Conservation (phyloP, 2,329 filamentous ascomycete genomes). For the Calonectria honghensis region DNA sequence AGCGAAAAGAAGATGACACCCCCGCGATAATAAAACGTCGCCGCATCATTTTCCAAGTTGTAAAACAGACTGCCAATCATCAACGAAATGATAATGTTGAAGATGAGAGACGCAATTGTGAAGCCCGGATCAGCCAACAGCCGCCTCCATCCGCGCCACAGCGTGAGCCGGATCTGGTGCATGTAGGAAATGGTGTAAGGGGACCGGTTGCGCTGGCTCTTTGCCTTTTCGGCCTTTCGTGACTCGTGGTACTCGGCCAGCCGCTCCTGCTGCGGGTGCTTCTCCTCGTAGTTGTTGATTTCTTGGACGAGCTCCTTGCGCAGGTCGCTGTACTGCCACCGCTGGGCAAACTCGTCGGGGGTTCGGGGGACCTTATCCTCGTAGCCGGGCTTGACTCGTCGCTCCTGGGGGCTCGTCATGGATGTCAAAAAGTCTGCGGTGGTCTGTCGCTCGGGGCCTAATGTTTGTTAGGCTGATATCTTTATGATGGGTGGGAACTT, state of each 20-base stretch:
- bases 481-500: fast-evolving
- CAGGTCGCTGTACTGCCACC: constrained; percentile 56
- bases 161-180: constrained; percentile 66
- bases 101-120: constrained; percentile 62
- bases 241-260: constrained; percentile 50
- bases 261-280: constrained; percentile 47
- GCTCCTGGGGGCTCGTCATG: constrained; percentile 65
- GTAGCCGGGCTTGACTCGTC: constrained; percentile 57
- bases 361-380: constrained; percentile 59
- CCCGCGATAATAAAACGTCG: constrained; percentile 68
- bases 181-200: constrained; percentile 68
- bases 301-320: constrained; percentile 56
- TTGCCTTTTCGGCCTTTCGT: constrained; percentile 51
- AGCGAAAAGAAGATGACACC: constrained; percentile 71
- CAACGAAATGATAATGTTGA: constrained; percentile 69
- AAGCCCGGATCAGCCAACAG: constrained; percentile 63
- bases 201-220: constrained; percentile 64
- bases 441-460: constrained; percentile 54
- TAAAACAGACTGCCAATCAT: constrained; percentile 73
- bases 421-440: constrained; percentile 59
- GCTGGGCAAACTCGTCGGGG: constrained; percentile 60
- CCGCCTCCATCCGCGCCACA: constrained; percentile 62
- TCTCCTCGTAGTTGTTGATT: constrained; percentile 54
- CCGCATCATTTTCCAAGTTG: constrained; percentile 64
- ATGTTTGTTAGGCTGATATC: fast-evolving